Conservation (phyloP, 805 yeast species). For the Huiozyma sinensis region DNA sequence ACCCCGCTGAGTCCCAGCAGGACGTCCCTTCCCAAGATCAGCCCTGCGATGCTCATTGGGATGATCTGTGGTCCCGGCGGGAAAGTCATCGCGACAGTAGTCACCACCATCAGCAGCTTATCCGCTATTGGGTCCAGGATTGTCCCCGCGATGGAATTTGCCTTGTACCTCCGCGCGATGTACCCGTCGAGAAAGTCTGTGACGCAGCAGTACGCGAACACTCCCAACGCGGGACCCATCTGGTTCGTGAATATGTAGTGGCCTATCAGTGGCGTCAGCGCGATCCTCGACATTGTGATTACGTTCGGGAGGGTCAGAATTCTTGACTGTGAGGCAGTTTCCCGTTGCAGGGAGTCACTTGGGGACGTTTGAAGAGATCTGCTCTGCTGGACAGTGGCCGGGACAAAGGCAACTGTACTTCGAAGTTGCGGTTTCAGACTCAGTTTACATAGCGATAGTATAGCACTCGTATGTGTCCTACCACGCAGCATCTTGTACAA, state of each 20-base stretch:
- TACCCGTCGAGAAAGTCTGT: slow-evolving; percentile 91
- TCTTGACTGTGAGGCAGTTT: background rate
- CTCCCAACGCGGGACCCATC: slow-evolving; percentile 50
- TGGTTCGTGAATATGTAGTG: slow-evolving; percentile 59
- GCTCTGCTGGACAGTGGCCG: too few species aligned
- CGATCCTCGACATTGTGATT: slow-evolving; percentile 70
- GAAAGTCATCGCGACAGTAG: slow-evolving; percentile 64
- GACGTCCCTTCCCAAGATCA: slow-evolving; percentile 80
- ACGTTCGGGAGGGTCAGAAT: slow-evolving; percentile 54
- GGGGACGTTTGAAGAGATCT: too few species aligned
- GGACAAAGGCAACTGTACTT: too few species aligned
- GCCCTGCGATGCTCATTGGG: slow-evolving; percentile 54
- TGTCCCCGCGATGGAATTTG: slow-evolving; percentile 77
- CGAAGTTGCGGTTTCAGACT: too few species aligned
- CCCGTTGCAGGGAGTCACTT: background rate
- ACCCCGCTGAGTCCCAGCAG: slow-evolving; percentile 62
- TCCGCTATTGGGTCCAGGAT: slow-evolving; percentile 94
- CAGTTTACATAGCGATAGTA: too few species aligned
- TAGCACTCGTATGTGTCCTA: too few species aligned
- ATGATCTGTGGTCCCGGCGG: slow-evolving; percentile 43
- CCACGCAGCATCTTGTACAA: too few species aligned
- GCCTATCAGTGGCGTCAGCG: slow-evolving; percentile 77
- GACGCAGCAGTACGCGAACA: slow-evolving; percentile 76
- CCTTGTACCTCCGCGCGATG: slow-evolving; percentile 71
- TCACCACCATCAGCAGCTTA: slow-evolving; percentile 75